Conservation (phyloP, 1,284 basidiomycete species). For the Papiliotrema nemorosa region DNA sequence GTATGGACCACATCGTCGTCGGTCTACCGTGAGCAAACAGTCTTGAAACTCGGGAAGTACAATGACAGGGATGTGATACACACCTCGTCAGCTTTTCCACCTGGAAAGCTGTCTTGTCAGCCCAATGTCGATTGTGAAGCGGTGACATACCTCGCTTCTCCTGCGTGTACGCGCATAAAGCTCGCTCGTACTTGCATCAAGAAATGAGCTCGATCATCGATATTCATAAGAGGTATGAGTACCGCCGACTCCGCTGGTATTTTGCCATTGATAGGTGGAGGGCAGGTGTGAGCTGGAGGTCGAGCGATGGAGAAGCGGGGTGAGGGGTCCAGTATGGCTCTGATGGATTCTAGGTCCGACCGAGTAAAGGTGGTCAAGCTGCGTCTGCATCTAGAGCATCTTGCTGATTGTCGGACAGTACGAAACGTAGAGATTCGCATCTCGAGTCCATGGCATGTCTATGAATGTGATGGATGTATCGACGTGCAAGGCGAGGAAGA, state of each 20-base stretch:
- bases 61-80: constrained; percentile 3
- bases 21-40: constrained; percentile 10
- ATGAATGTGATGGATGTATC: too few relatives aligned
- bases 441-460: too few relatives aligned
- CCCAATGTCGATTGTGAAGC: not conserved
- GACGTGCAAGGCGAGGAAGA: too few relatives aligned
- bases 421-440: not conserved
- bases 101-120: constrained; percentile 29
- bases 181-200: constrained; percentile 35
- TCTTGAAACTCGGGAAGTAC: not conserved
- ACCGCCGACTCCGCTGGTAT: constrained; percentile 32
- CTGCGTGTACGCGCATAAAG: constrained; percentile 36
- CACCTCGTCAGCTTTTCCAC: constrained; percentile 35
- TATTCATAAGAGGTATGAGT: constrained; percentile 41
- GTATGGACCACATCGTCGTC: constrained; percentile 29
- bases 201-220: constrained; percentile 27
- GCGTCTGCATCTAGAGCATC: not conserved
- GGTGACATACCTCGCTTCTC: constrained; percentile 39
- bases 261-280: not conserved
- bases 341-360: constrained; percentile 15
- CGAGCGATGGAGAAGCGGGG: constrained; percentile 5
- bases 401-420: not conserved
- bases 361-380: constrained; percentile 22
- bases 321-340: constrained; percentile 16
- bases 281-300: constrained; percentile 29